A percentile compares a stretch with the other conserved stretches of the same genome.
phyloP scores from a whole-genome alignment of 306 rosid genomes.

The Fagus crenata region DNA sequence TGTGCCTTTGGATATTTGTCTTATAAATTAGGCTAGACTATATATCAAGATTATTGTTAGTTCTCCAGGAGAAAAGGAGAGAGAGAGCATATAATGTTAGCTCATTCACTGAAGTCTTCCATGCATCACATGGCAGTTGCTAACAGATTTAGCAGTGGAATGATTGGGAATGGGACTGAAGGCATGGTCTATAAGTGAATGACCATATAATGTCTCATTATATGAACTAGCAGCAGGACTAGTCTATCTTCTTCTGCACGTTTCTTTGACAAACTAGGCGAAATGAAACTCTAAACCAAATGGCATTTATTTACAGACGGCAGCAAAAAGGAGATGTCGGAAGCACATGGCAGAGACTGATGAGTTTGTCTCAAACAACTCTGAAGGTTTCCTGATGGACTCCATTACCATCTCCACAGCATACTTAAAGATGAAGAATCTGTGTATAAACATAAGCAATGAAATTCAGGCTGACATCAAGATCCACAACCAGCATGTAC shows the following conservation, averaged over 20 bases:
- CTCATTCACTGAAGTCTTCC: background rate
- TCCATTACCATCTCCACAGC: slow-evolving; percentile 80
- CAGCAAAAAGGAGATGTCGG: slow-evolving; percentile 82
- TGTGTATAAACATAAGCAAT: slow-evolving; percentile 59
- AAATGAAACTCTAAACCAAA: slow-evolving; percentile 29
- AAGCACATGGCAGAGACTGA: slow-evolving; percentile 92
- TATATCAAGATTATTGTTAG: slow-evolving; percentile 10
- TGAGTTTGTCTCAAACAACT: slow-evolving; percentile 78
- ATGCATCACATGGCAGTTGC: background rate
- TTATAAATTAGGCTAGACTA: slow-evolving; percentile 2
- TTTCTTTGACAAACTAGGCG: slow-evolving; percentile 8
- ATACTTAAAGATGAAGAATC: slow-evolving; percentile 84
- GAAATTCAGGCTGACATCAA: slow-evolving; percentile 92
- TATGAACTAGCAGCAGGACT: background rate
- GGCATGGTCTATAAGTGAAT: background rate
- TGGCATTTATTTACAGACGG: slow-evolving; percentile 52
- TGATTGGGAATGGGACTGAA: background rate
- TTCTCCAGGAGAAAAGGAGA: background rate
- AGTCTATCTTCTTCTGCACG: background rate
- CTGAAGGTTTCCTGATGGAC: slow-evolving; percentile 73
- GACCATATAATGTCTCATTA: background rate
- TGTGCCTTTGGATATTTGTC: slow-evolving; percentile 8
- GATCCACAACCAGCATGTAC: slow-evolving; percentile 75
- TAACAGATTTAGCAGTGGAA: background rate
- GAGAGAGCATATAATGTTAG: background rate